These are phyloP conservation scores for Rhododendron vialii DNA, from an alignment of 148 eudicot species.

Conservation along the genomic window DNA sequence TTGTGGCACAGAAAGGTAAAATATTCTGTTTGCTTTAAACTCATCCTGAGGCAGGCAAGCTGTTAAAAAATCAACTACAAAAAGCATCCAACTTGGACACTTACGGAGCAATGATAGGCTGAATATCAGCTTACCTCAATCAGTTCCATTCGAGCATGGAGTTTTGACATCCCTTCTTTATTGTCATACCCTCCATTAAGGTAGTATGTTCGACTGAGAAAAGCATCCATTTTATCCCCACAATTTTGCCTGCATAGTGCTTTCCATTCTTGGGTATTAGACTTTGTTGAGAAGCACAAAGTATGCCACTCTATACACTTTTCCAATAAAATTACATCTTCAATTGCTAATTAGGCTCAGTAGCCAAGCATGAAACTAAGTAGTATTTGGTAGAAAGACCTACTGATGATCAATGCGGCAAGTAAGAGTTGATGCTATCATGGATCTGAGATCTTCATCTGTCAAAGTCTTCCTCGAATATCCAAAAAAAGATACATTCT, in stretches of 20 bases:
- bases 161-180: slow-evolving; percentile 29
- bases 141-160: slow-evolving; percentile 27
- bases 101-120: background rate
- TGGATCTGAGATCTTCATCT: slow-evolving; percentile 31
- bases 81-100: background rate
- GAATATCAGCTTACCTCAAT: slow-evolving; percentile 19
- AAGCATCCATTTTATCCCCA: slow-evolving; percentile 24
- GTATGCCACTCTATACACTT: background rate
- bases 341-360: slow-evolving; percentile 5
- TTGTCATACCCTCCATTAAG: slow-evolving; percentile 28
- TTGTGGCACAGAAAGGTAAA: slow-evolving; percentile 34
- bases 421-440: slow-evolving; percentile 33
- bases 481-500: slow-evolving; percentile 31
- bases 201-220: slow-evolving; percentile 26
- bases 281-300: background rate
- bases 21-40: slow-evolving; percentile 29
- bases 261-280: background rate
- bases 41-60: slow-evolving; percentile 26
- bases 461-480: slow-evolving; percentile 30
- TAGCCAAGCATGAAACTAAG: background rate
- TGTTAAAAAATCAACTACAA: slow-evolving; percentile 13
- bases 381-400: slow-evolving; percentile 1
- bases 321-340: background rate
- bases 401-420: slow-evolving; percentile 39
- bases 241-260: slow-evolving; percentile 24